Evolutionary conservation across 805 yeast genomes (phyloP).

Genomic region (Yamadazyma nakazawae): DNA sequence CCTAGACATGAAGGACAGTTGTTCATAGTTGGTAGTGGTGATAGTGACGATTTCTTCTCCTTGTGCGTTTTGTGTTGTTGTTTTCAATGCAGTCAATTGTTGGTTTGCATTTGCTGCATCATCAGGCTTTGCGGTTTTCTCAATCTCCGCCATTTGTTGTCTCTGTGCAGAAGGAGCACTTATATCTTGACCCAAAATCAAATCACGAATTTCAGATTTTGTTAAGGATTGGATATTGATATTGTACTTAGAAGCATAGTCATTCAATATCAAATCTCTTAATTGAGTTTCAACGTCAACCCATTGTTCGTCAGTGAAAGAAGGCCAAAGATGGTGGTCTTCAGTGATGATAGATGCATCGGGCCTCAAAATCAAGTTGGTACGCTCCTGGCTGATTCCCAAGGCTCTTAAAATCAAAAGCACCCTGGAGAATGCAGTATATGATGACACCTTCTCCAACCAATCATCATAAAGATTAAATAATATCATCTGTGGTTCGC

Average conservation of each 20-base stretch:
- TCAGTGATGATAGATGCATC: constrained; percentile 66
- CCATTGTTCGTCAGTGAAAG: constrained; percentile 88
- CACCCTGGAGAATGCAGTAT: constrained; percentile 90
- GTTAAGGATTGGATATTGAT: constrained; percentile 86
- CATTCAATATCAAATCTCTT: constrained; percentile 81
- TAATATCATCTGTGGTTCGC: constrained; percentile 88
- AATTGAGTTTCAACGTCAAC: constrained; percentile 80
- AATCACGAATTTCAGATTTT: constrained; percentile 88
- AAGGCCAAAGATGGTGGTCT: constrained; percentile 91
- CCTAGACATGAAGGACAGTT: constrained; percentile 74
- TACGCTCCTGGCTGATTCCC: constrained; percentile 70
- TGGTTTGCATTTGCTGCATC: constrained; percentile 32
- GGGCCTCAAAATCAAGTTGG: constrained; percentile 72
- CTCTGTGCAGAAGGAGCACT: constrained; percentile 84
- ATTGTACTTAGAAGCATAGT: constrained; percentile 80
- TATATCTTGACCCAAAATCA: constrained; percentile 91
- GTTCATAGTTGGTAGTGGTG: constrained; percentile 86
- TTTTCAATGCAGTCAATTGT: constrained; percentile 71
- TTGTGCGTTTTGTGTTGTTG: constrained; percentile 83
- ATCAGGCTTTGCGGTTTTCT: constrained; percentile 44
- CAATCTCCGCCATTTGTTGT: constrained; percentile 79
- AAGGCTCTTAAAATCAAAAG: constrained; percentile 80
- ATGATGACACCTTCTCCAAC: constrained; percentile 77
- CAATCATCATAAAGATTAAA: constrained; percentile 94
- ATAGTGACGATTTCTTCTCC: constrained; percentile 96